These are phyloP conservation scores for Leccinum imitatum DNA, from an alignment of 768 basidiomycete species.

Conservation along the genomic window DNA sequence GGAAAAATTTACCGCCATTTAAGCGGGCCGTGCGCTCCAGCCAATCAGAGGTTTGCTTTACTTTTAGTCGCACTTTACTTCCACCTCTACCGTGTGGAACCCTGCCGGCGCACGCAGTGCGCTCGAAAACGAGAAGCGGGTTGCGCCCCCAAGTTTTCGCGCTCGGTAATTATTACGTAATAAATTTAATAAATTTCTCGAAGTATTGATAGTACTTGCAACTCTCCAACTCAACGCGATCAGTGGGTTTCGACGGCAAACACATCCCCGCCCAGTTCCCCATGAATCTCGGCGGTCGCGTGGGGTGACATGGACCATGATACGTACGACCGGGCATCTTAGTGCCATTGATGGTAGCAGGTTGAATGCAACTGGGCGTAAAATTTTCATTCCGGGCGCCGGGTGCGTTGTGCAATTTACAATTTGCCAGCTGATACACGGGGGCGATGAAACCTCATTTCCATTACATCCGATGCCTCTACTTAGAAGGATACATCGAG, in stretches of 20 bases:
- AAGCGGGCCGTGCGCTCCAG: no score
- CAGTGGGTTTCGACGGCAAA: not conserved
- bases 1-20: no score
- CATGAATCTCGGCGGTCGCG: not conserved
- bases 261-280: not conserved
- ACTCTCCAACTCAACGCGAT: not conserved
- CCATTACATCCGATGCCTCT: constrained; percentile 6
- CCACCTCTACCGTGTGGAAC: no score
- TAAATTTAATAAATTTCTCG: no score
- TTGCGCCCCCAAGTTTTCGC: no score
- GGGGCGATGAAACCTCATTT: constrained; percentile 3
- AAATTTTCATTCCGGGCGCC: not conserved
- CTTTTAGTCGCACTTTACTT: no score
- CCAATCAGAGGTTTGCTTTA: no score
- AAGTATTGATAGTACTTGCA: not conserved
- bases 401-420: constrained; percentile 9
- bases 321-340: not conserved
- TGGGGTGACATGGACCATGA: not conserved
- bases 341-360: not conserved
- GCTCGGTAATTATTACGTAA: no score
- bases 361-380: not conserved
- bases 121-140: no score
- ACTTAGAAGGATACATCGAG: constrained; percentile 30
- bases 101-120: no score
- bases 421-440: constrained; percentile 6